Evolutionary conservation across 352 stramenopile species (phyloP).

Genomic region (Pythium phragmiticola): DNA sequence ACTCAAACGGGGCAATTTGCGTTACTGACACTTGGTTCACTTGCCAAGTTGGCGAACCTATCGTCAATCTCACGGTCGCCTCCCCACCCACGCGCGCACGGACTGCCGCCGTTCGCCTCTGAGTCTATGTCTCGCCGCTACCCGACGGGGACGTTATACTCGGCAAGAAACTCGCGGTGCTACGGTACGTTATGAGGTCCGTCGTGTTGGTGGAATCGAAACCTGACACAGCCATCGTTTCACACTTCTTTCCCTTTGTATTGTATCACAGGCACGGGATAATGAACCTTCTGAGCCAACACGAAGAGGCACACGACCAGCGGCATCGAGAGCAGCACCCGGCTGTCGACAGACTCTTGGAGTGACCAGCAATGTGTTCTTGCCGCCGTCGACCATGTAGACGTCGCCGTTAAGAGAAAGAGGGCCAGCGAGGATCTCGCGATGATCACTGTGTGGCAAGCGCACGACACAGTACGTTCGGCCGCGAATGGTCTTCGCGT

Average conservation of each 20-base stretch:
- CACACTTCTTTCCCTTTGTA: not conserved
- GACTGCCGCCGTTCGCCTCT: no score
- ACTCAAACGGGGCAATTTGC: no score
- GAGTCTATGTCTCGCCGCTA: no score
- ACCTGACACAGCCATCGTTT: not conserved
- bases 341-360: constrained; percentile 21
- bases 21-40: no score
- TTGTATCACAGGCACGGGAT: not conserved
- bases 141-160: no score
- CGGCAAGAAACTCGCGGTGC: constrained; percentile 18
- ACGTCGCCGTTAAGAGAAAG: constrained; percentile 15
- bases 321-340: not conserved
- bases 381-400: constrained; percentile 2
- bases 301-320: constrained; percentile 6
- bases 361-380: constrained; percentile 18
- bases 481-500: constrained; percentile 19
- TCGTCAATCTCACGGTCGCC: no score
- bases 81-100: no score
- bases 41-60: no score
- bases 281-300: not conserved
- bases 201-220: no score
- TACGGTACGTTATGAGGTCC: constrained; percentile 13
- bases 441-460: constrained; percentile 2
- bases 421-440: not conserved
- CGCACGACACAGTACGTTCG: not conserved